phyloP scores from a whole-genome alignment of 2,329 filamentous ascomycete species.

The Aschersonia sp. region DNA sequence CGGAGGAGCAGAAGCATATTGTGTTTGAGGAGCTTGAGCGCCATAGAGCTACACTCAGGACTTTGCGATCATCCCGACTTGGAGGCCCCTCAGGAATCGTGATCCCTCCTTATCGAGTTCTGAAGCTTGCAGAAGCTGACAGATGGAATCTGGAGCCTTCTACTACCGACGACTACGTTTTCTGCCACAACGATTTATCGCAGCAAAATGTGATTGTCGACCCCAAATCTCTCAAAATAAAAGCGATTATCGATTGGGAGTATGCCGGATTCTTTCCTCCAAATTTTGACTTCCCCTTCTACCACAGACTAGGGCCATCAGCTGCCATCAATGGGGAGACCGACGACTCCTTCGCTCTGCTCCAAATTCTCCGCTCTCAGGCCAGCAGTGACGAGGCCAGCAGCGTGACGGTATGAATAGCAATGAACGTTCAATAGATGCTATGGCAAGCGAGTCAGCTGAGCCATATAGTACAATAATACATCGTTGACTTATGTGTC shows the following conservation, averaged over 20 bases:
- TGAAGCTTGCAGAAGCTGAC: slow-evolving; percentile 9
- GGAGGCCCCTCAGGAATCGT: slow-evolving; percentile 17
- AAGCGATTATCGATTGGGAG: slow-evolving; percentile 23
- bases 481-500: too few relatives aligned
- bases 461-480: too few relatives aligned
- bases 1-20: slow-evolving; percentile 1
- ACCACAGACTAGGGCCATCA: slow-evolving; percentile 8
- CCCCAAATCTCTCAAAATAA: slow-evolving; percentile 15
- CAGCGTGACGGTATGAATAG: too few relatives aligned
- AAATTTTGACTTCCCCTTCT: slow-evolving; percentile 11
- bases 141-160: slow-evolving; percentile 10
- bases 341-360: slow-evolving; percentile 4
- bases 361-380: slow-evolving; percentile 4
- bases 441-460: too few relatives aligned
- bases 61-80: slow-evolving; percentile 12
- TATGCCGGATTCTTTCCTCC: slow-evolving; percentile 20
- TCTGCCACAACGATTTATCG: slow-evolving; percentile 12
- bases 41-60: slow-evolving; percentile 11
- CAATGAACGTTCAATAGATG: too few relatives aligned
- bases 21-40: slow-evolving; percentile 13
- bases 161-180: slow-evolving; percentile 7
- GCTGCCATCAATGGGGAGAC: slow-evolving; percentile 5
- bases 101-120: slow-evolving; percentile 15
- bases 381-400: too few relatives aligned
- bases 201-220: slow-evolving; percentile 11